phyloP scores from a whole-genome alignment of 2,329 filamentous ascomycete genomes.

The Alternaria sp. region DNA sequence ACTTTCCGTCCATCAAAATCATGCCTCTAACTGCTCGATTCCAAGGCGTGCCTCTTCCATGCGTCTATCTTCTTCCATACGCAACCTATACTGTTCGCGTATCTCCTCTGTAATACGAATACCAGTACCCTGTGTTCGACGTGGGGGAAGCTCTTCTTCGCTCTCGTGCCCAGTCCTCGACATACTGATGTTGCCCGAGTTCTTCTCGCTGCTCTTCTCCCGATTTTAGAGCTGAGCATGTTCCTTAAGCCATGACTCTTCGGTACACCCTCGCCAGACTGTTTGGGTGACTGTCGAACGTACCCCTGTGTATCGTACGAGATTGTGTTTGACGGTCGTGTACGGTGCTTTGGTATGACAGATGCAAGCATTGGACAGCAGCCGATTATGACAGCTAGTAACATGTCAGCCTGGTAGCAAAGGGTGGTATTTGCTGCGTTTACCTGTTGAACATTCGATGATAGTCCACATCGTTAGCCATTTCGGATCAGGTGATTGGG shows the following conservation, averaged over 20 bases:
- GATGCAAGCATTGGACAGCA: conserved; percentile 34
- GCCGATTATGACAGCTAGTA: conserved; percentile 38
- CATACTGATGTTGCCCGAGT: conserved; percentile 10
- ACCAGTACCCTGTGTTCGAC: conserved; percentile 12
- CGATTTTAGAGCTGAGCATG: conserved; percentile 18
- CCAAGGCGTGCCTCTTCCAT: conserved; percentile 8
- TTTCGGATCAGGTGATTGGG: conserved; percentile 41
- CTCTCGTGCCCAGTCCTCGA: conserved; percentile 15
- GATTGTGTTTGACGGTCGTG: conserved; percentile 1
- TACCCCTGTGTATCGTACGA: conserved; percentile 26
- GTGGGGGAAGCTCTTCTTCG: conserved; percentile 25
- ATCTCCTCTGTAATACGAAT: conserved; percentile 16
- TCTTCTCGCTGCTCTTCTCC: conserved; percentile 14
- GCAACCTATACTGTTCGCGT: conserved; percentile 11
- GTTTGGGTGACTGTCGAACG: conserved; percentile 19
- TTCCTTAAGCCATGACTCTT: conserved; percentile 16
- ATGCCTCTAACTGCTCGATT: background rate
- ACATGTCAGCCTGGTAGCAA: background rate
- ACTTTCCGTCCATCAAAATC: background rate
- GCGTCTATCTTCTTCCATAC: conserved; percentile 10
- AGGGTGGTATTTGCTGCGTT: background rate
- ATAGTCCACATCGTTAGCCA: conserved; percentile 52
- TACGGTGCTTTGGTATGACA: conserved; percentile 21
- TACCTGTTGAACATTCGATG: conserved; percentile 51
- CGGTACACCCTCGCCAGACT: conserved; percentile 8